Conservation (phyloP, 2,329 filamentous ascomycete genomes). For the Fusarium camptoceras region DNA sequence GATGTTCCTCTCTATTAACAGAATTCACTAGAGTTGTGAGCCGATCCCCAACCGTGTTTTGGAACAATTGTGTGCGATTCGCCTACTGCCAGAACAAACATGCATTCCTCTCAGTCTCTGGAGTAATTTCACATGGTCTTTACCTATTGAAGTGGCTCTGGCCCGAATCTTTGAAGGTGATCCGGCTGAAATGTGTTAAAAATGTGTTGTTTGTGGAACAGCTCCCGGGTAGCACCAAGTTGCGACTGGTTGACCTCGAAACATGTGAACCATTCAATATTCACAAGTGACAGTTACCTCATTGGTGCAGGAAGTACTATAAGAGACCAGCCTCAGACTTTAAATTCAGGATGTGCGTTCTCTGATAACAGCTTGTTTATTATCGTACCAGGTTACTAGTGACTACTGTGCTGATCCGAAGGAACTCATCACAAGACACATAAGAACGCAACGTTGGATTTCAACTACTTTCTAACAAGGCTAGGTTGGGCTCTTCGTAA, state of each 20-base stretch:
- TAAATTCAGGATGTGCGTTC: not conserved
- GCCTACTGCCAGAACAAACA: not conserved
- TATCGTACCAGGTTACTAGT: too few relatives aligned
- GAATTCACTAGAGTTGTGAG: not conserved
- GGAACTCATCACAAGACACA: not conserved
- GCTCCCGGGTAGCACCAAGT: constrained; percentile 33
- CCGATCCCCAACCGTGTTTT: not conserved
- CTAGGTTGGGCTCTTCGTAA: not conserved
- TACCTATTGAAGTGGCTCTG: not conserved
- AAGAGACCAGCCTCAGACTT: not conserved
- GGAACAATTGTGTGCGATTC: not conserved
- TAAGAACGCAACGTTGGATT: not conserved
- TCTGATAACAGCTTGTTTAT: not conserved
- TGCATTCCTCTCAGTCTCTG: not conserved
- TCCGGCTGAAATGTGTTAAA: not conserved
- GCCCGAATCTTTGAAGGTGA: not conserved
- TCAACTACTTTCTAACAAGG: not conserved
- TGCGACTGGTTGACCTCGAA: constrained; percentile 30
- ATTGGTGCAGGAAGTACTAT: not conserved
- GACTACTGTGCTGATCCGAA: too few relatives aligned
- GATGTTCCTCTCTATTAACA: constrained; percentile 14
- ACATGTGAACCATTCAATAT: constrained; percentile 11
- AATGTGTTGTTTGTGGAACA: constrained; percentile 29
- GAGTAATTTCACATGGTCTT: not conserved
- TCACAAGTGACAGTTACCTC: constrained; percentile 14